Evolutionary conservation across 768 basidiomycete genomes (phyloP).

Genomic region (Tylopilus plumbeoviolaceoides): DNA sequence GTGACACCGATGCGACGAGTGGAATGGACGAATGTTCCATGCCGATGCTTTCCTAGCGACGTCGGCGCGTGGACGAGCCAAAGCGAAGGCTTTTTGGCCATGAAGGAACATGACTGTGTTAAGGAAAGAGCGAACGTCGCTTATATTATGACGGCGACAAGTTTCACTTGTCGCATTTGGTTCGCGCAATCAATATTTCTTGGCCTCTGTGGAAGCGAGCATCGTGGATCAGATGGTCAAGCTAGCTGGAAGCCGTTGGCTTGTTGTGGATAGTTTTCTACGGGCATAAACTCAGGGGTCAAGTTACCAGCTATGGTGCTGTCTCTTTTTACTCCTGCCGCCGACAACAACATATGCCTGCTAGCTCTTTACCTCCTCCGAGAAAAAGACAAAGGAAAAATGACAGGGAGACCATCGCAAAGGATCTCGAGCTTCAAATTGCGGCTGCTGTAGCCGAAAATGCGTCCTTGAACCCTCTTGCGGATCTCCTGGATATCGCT

Average conservation of each 20-base stretch:
- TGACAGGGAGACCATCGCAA: constrained; percentile 25
- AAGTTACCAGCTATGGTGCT: constrained; percentile 1
- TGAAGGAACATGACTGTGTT: constrained; percentile 14
- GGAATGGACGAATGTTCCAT: constrained; percentile 31
- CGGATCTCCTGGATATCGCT: constrained; percentile 66
- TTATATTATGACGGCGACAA: neutral
- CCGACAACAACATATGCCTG: constrained; percentile 20
- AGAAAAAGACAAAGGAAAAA: constrained; percentile 49
- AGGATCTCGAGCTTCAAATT: constrained; percentile 53
- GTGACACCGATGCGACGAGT: constrained; percentile 32
- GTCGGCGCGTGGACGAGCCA: constrained; percentile 4
- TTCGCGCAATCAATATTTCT: neutral
- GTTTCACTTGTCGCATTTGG: neutral
- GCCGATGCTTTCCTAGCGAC: constrained; percentile 21
- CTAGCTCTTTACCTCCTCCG: constrained; percentile 48
- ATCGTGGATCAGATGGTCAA: too few relatives aligned
- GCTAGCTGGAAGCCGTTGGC: too few relatives aligned
- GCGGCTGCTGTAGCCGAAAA: constrained; percentile 49
- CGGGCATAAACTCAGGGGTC: neutral
- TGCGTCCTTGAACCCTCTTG: constrained; percentile 70
- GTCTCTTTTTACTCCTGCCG: neutral
- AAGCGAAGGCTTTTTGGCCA: constrained; percentile 1
- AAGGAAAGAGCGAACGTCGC: neutral
- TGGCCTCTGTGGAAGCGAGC: too few relatives aligned
- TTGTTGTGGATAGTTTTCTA: too few relatives aligned